Evolutionary conservation across 179 eudicot genomes (phyloP), one percentile per base, ranked within the genome.

Genomic region (Camellia oleifera): DNA sequence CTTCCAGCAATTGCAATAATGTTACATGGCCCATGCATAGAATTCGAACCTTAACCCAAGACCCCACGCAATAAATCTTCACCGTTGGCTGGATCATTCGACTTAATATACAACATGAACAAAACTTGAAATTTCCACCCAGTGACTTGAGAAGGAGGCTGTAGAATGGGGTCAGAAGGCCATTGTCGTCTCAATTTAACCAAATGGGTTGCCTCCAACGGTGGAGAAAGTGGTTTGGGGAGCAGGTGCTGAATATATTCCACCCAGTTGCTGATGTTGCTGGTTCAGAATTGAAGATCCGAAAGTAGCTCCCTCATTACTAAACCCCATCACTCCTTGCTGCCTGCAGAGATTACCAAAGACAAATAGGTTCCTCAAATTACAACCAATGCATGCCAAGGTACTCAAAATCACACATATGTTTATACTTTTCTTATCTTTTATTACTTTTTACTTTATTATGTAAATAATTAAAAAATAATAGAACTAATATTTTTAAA

Each of bases 271-370:
- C 48, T 69, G 83, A 60, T 69, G 56, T 58, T 82, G 84, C 67
- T 75, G 88, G 61, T 74, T 81, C 14, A 79, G 81, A 72, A 83
- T 88, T 57, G 79, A 61, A 69, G 87, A 48, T 50, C 88, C 87
- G 78, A 82, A 87, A 67, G 86, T 77, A 77, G 86, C 61, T 9
- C 77, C 84, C 60, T 85, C 88, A 44, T 67, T 73, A 54, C 88
- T 82, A 77, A 84, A 81, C 73, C 87, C 88, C 81, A 86, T 85
- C 44, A 77, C 79, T 77, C 91, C 91, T 54, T 85, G 92, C 69
- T 85, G 88, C 86, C 98, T 93, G 92, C 85, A 83, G 76, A 40
- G 23, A 56, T 26, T 80, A 58, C 72, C 69, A 70, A 67, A 74
- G 54, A 17, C 40, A 10, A 0, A n/a, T 66, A 66, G 56, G 7